Evolutionary conservation across 1,284 basidiomycete genomes (phyloP).

Genomic region (Laetiporus sulphureus): DNA sequence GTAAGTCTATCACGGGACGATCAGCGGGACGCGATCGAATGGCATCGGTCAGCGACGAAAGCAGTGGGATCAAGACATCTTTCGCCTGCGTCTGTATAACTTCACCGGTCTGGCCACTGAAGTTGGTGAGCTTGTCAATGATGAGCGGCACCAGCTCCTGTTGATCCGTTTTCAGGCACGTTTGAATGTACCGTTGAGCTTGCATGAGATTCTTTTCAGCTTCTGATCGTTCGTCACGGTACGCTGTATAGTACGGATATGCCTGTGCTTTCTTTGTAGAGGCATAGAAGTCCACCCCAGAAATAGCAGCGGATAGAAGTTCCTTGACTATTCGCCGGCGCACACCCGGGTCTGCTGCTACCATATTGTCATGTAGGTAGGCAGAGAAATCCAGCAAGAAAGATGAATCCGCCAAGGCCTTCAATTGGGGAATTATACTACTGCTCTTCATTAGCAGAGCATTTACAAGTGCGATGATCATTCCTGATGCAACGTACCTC

Average conservation of each 20-base stretch:
- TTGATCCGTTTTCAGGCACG: slow-evolving; percentile 1
- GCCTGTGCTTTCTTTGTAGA: background rate
- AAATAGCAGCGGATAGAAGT: background rate
- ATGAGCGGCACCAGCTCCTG: slow-evolving; percentile 2
- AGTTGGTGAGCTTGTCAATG: background rate
- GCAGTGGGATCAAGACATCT: slow-evolving; percentile 4
- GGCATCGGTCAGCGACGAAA: background rate
- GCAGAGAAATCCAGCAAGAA: slow-evolving; percentile 1
- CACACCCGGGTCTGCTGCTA: background rate
- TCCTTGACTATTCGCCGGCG: slow-evolving; percentile 1
- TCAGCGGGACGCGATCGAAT: background rate
- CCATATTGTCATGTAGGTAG: background rate
- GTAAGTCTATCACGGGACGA: background rate
- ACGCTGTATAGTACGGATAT: background rate
- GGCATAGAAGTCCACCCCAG: slow-evolving; percentile 4
- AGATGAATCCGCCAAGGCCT: background rate
- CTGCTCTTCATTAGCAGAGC: too few species aligned
- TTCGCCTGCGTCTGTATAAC: slow-evolving; percentile 1
- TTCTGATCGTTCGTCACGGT: too few species aligned
- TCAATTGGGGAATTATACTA: slow-evolving; percentile 6
- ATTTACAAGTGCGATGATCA: too few species aligned
- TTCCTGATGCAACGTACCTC: background rate
- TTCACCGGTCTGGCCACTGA: background rate
- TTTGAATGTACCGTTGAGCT: slow-evolving; percentile 1
- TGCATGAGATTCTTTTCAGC: background rate